Evolutionary conservation across 176 grass and related monocot genomes (phyloP).

Genomic region (Saccharum spontaneum): DNA sequence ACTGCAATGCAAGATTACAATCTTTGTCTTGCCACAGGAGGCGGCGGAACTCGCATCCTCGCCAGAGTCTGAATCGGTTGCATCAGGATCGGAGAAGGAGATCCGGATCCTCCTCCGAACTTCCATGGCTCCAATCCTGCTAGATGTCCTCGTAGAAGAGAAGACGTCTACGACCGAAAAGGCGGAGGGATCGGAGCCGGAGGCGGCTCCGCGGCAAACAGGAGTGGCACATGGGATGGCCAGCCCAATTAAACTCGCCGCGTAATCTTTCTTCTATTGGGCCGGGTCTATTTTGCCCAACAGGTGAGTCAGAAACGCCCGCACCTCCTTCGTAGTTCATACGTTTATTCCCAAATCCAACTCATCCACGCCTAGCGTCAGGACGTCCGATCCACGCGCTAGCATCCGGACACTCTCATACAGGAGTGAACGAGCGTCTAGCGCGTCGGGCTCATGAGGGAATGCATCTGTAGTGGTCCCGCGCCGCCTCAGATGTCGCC

Average conservation of each 20-base stretch:
- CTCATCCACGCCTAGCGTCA: too few species aligned
- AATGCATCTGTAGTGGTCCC: too few species aligned
- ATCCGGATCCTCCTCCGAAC: neutral
- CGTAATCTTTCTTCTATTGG: neutral
- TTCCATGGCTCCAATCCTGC: neutral
- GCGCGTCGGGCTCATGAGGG: too few species aligned
- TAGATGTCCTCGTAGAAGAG: neutral
- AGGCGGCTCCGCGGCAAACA: neutral
- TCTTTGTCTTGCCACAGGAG: neutral
- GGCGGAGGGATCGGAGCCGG: neutral
- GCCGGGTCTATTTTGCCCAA: neutral
- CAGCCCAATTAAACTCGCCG: neutral
- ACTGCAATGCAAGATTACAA: neutral
- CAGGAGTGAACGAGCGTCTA: too few species aligned
- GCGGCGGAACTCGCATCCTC: neutral
- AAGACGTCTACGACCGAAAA: neutral
- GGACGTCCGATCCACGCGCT: too few species aligned
- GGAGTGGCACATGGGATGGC: too few species aligned
- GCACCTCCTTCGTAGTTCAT: too few species aligned
- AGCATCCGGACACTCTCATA: too few species aligned
- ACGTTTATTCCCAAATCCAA: too few species aligned
- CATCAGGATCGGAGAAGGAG: conserved; percentile 21
- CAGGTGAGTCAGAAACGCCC: too few species aligned
- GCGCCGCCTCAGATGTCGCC: too few species aligned
- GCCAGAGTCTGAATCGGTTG: conserved; percentile 32